Evolutionary conservation across 2,329 filamentous ascomycete species (phyloP).

Genomic region (Calonectria pteridis): DNA sequence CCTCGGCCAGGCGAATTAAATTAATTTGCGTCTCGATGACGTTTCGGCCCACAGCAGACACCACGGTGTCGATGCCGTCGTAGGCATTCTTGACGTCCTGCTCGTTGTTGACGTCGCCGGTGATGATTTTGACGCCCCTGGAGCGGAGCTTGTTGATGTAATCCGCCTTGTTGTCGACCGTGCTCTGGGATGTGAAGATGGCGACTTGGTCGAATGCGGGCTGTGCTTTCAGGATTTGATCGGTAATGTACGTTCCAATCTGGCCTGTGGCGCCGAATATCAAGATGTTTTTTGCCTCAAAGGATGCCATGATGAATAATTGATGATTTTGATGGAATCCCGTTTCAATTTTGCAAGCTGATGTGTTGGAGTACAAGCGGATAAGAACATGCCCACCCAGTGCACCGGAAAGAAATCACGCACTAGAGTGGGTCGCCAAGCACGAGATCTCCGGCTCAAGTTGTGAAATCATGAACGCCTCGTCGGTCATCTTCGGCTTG

Average conservation of each 20-base stretch:
- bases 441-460: not conserved
- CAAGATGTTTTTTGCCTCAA: slow-evolving; percentile 37
- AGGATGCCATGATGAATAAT: slow-evolving; percentile 30
- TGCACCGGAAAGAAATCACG: not conserved
- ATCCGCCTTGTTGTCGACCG: slow-evolving; percentile 33
- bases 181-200: slow-evolving; percentile 48
- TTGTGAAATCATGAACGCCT: not conserved
- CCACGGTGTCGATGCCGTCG: slow-evolving; percentile 71
- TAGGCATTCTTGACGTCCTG: slow-evolving; percentile 69
- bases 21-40: slow-evolving; percentile 71
- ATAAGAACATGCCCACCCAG: not conserved
- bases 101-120: slow-evolving; percentile 53
- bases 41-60: slow-evolving; percentile 74
- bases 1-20: slow-evolving; percentile 71
- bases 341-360: not conserved
- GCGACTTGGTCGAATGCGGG: slow-evolving; percentile 50
- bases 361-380: not conserved
- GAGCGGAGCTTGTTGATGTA: slow-evolving; percentile 38
- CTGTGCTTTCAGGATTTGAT: slow-evolving; percentile 51
- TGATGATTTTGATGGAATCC: not conserved
- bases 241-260: slow-evolving; percentile 57
- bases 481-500: not conserved
- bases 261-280: slow-evolving; percentile 56
- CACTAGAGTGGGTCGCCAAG: not conserved
- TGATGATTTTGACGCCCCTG: slow-evolving; percentile 41